phyloP scores from a whole-genome alignment of 1,284 basidiomycete genomes.

The Ceratobasidium sp. region DNA sequence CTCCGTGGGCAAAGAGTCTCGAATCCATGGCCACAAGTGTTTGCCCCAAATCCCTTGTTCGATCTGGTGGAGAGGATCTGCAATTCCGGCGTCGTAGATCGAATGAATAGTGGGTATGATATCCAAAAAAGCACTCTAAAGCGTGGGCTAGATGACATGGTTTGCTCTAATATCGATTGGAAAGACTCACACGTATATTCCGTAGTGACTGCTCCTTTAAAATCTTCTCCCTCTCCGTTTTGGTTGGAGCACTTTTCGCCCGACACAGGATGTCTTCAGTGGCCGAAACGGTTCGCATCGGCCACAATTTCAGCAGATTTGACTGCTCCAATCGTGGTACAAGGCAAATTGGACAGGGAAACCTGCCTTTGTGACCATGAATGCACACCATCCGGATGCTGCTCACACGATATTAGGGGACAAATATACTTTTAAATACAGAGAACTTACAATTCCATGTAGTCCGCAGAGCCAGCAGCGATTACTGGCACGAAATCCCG shows the following conservation, averaged over 20 bases:
- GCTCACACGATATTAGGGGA: not conserved
- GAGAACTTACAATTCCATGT: slow-evolving; percentile 6
- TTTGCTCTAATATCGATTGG: too few species aligned
- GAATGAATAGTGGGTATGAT: not conserved
- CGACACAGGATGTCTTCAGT: not conserved
- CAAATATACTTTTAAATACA: not conserved
- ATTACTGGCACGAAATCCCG: not conserved
- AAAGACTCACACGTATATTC: not conserved
- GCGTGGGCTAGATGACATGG: not conserved
- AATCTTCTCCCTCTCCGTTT: not conserved
- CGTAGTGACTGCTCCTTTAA: not conserved
- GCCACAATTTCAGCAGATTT: not conserved
- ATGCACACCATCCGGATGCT: slow-evolving; percentile 1
- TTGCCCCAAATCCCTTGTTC: slow-evolving; percentile 12
- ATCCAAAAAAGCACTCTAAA: slow-evolving; percentile 5
- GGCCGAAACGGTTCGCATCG: not conserved
- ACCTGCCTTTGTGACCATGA: not conserved
- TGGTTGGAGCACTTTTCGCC: not conserved
- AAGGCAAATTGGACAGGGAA: slow-evolving; percentile 1
- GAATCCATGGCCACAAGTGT: not conserved
- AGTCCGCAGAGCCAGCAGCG: not conserved
- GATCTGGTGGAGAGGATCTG: not conserved
- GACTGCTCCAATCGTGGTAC: not conserved
- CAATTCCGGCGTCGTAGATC: not conserved
- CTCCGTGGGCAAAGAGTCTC: not conserved